These are phyloP conservation scores for cucumber (Cucumis sativus) DNA, from an alignment of 306 rosid species.

Conservation along the genomic window Cucumber_9930_V3 NC_026659.2:6597001-6597500, in stretches of 20 bases:
- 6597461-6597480: not conserved
- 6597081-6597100: not conserved
- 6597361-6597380: slow-evolving; percentile 41
- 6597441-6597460: slow-evolving; percentile 7
- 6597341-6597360: slow-evolving; percentile 64
- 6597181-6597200: slow-evolving; percentile 83
- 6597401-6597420: not conserved
- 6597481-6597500: not conserved
- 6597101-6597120: slow-evolving; percentile 10
- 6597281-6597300: slow-evolving; percentile 29
- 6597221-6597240: not conserved
- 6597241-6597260: not conserved
- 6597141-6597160: slow-evolving; percentile 85
- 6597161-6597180: slow-evolving; percentile 69
- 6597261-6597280: not conserved
- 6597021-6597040: not conserved
- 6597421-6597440: slow-evolving; percentile 1
- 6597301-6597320: slow-evolving; percentile 96
- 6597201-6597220: slow-evolving; percentile 72
- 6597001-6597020: not conserved
- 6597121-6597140: slow-evolving; percentile 81
- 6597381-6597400: not conserved
- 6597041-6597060: not conserved
- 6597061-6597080: not conserved
- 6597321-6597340: slow-evolving; percentile 77